Evolutionary conservation across 1,284 basidiomycete species (phyloP), one percentile per base, ranked within the genome.

Genomic region (Ganoderma lucidum): DNA sequence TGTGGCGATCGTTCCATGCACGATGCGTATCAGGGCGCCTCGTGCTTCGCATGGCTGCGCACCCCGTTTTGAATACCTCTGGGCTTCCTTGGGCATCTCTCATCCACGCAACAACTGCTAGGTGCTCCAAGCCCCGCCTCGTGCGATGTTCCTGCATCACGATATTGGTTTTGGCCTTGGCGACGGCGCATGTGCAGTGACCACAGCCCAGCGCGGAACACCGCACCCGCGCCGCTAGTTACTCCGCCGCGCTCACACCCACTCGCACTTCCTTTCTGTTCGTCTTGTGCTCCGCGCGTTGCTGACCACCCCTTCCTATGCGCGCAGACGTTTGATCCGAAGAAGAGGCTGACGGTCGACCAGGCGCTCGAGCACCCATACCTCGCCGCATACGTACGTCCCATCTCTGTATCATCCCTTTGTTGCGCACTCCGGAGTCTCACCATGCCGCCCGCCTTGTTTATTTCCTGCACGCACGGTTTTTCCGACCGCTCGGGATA

Each of bases 341-440:
- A 91, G 81, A 93, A 94, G 80, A 89, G 96, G 65, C 88, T 97
- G 79, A 91, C 91, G 1, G 94, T 96, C 64, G 91, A 96, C 74
- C 89, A 96, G 77, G 95, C 95, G 6, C 86, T 97, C 23, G 87
- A 89, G 71, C 96, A 98, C 78, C 94, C 89, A 37, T 92, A 90
- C 74, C 84, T 90, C 65, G 79, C 86, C 62, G 84, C 86, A 73
- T 88, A 91, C 74, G 90, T 90, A 75, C 73, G 87, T 83, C 32
- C 51, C 53, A 53, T 41, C 45, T 65, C 28, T 45, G 48, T 59
- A 19, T 68, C 59, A 51, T 58, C 63, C 37, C 41, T 32, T 37
- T 64, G 39, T 62, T 62, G 53, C 28, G 17, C 9, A 28, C 30
- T 35, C 35, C 8, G 2, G 51, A 60, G 63, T 58, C 69, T 65